These are phyloP conservation scores for Phytophthora pluvialis DNA, from an alignment of 352 stramenopile species.

Conservation along the genomic window DNA sequence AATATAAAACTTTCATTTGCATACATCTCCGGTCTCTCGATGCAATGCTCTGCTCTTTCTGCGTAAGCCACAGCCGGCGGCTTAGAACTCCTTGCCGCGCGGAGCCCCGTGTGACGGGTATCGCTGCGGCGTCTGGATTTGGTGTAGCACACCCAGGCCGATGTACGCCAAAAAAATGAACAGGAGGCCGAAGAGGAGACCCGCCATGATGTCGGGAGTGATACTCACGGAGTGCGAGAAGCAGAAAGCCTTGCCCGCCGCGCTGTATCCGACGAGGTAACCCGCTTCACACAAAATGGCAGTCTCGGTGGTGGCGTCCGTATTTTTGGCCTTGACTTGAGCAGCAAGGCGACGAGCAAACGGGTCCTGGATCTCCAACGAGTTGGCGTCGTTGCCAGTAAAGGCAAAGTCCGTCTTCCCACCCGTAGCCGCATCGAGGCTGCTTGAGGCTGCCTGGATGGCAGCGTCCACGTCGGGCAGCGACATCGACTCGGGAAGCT, in stretches of 20 bases:
- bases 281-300: slow-evolving; percentile 65
- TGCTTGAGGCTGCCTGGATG: slow-evolving; percentile 48
- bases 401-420: slow-evolving; percentile 67
- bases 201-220: slow-evolving; percentile 78
- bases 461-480: slow-evolving; percentile 48
- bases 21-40: slow-evolving; percentile 14
- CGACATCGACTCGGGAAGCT: slow-evolving; percentile 42
- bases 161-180: slow-evolving; percentile 85
- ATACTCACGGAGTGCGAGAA: slow-evolving; percentile 88
- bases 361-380: slow-evolving; percentile 33
- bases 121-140: slow-evolving; percentile 77
- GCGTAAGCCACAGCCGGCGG: neutral
- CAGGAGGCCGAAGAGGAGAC: slow-evolving; percentile 79
- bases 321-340: slow-evolving; percentile 31
- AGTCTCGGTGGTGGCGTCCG: slow-evolving; percentile 22
- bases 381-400: slow-evolving; percentile 54
- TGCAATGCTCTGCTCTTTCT: slow-evolving; percentile 9
- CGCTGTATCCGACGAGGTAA: slow-evolving; percentile 62
- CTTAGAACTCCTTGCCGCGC: slow-evolving; percentile 87
- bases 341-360: slow-evolving; percentile 42
- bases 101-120: slow-evolving; percentile 78
- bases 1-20: slow-evolving; percentile 42
- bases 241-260: slow-evolving; percentile 75
- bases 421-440: slow-evolving; percentile 42
- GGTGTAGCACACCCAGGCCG: slow-evolving; percentile 67